Evolutionary conservation across 1,284 basidiomycete genomes (phyloP).

Genomic region (Rhodotorula mucilaginosa): DNA sequence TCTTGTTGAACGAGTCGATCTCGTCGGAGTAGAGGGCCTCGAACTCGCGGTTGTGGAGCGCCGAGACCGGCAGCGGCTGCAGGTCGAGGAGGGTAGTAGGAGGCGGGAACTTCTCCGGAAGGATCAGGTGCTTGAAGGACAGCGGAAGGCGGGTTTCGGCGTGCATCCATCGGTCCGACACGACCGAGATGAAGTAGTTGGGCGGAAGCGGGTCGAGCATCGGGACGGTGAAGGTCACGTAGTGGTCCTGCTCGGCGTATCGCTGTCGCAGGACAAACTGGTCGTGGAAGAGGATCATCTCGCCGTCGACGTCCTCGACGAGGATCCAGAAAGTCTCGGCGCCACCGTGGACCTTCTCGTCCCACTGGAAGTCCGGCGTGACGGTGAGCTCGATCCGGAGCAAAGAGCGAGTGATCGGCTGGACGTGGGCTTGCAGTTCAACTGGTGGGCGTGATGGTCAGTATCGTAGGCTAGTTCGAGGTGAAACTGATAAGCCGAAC

Average conservation of each 20-base stretch:
- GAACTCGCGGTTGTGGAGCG: conserved; percentile 86
- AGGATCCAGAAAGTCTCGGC: conserved; percentile 89
- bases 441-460: conserved; percentile 12
- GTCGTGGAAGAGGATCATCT: conserved; percentile 91
- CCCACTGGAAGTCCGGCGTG: conserved; percentile 95
- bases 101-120: conserved; percentile 93
- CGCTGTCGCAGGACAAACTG: conserved; percentile 85
- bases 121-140: conserved; percentile 95
- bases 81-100: conserved; percentile 91
- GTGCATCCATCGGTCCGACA: conserved; percentile 95
- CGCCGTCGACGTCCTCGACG: conserved; percentile 96
- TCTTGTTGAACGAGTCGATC: conserved; percentile 84
- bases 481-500: conserved; percentile 57
- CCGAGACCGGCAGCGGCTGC: conserved; percentile 82
- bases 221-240: conserved; percentile 86
- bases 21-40: conserved; percentile 76
- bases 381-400: conserved; percentile 86
- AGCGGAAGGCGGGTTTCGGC: conserved; percentile 91
- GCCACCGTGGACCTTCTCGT: conserved; percentile 84
- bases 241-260: conserved; percentile 79
- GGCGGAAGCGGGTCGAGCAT: conserved; percentile 97
- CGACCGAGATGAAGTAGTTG: conserved; percentile 93
- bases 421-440: conserved; percentile 80
- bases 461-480: neutral
- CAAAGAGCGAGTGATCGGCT: conserved; percentile 85